Base-by-base conservation (phyloP, 2,329 filamentous ascomycete species). In the Xylaria arbuscula region DNA sequence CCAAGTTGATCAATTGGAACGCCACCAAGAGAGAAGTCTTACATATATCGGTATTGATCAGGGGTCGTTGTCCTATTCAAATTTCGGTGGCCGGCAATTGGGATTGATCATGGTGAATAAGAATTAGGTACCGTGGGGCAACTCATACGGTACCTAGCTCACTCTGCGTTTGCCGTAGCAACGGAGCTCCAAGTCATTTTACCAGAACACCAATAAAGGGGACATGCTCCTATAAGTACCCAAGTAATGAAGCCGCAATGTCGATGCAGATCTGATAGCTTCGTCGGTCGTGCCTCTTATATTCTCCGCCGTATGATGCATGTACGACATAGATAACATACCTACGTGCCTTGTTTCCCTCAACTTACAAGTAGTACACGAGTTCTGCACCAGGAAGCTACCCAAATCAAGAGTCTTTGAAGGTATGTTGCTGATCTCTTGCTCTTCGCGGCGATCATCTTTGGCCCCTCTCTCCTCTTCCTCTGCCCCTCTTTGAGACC, bases 371-470 rank as follows among this genome's bases (percentile, higher is more conserved):
- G 28, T 54, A 45, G 42, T 54, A 28, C 36, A 38, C 22, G 28
- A 56, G 22, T 34, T 40, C 2, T n/a, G n/a, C n/a, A n/a, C n/a
- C n/a, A n/a, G n/a, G n/a, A n/a, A n/a, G n/a, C n/a, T n/a, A n/a
- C 28, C 5, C 5, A 28, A 5, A 28, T 28, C 28, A 5, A 28
- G 28, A 28, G 28, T 28, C 28, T 28, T 28, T 28, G 48, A 24
- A 76, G 73, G 74, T 76, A 76, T 65, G 73, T 76, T 70, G 67
- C 70, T 65, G 67, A 75, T 72, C 70, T 70, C 68, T 68, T 66
- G 28, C 66, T 72, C 40, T 22, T 55, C 62, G n/a, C 36, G 32
- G 60, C 51, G 70, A 28, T 28, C 28, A 28, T 28, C 51, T 64
- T 66, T 45, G 50, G 61, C 64, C 55, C 53, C 40, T n/a, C 15